Evolutionary conservation across 1,139 yeast species (phyloP), one percentile per base, ranked within the genome.

Genomic region (Geotrichum citri-aurantii): DNA sequence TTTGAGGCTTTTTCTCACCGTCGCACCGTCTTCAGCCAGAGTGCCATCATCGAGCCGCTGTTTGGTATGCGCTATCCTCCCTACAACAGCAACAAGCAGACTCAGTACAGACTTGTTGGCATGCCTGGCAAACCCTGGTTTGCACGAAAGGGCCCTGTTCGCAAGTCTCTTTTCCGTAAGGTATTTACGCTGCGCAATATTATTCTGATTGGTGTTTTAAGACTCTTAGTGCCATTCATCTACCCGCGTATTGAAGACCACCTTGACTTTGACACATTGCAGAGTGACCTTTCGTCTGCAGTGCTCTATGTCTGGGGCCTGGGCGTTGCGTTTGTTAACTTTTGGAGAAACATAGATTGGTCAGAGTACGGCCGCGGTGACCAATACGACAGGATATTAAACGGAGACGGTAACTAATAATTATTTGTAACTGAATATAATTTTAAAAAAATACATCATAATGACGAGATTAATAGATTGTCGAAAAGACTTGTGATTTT

Each of bases 1-100:
- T 86, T 85, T 75, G 79, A 82, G 59, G 77, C 87, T 17, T 92
- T 92, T 68, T 81, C 92, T 3, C 96, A 90, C 71, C 82, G 81
- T 67, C 81, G 96, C 67, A 82, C 92, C 0, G 77, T 85, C 2
- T 72, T 90, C 65, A 81, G 79, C 58, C 91, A 87, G 70, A 42
- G 42, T 10, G 23, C 57, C 8, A 24, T 54, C 8, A 40, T 56
- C 14, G 61, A 59, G 44, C 40, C 29, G 7, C 14, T 52, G 24
- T 17, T 59, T 23, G 42, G 27, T 12, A 24, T 50, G 29, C 44
- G 62, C 8, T 57, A 57, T 47, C 62, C 60, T 8, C 62, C 62
- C 1, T 59, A 57, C 52, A 47, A 50, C 19, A 40, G 26, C 2
- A 5, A 17, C 48, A 54, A 57, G 46, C n/a, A 12, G 26, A 40